phyloP scores from a whole-genome alignment of 306 rosid species.

The Trifolium pratense region DNA sequence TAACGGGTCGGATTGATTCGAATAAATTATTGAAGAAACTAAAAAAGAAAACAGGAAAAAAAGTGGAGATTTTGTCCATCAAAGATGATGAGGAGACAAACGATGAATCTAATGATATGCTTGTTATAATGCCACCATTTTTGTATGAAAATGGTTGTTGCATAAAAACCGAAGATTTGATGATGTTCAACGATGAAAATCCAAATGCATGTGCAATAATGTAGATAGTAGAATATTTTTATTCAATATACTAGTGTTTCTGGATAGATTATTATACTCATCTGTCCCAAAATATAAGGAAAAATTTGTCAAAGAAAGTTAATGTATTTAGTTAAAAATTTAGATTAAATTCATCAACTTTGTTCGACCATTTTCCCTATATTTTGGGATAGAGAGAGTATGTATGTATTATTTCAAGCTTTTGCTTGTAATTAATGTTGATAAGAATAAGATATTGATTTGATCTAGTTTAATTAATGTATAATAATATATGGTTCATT shows the following conservation, averaged over 20 bases:
- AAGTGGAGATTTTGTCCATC: constrained; percentile 56
- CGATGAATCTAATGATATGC: constrained; percentile 15
- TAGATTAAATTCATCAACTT: too few species aligned
- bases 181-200: constrained; percentile 81
- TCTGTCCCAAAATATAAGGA: too few species aligned
- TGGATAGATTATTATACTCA: neutral
- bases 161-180: constrained; percentile 46
- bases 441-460: constrained; percentile 4
- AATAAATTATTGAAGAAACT: constrained; percentile 69
- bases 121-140: constrained; percentile 31
- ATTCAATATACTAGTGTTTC: neutral
- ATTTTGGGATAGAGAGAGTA: too few species aligned
- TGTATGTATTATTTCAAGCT: neutral
- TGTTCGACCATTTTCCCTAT: too few species aligned
- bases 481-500: neutral
- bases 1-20: constrained; percentile 70
- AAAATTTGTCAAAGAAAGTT: too few species aligned
- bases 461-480: neutral
- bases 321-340: too few species aligned
- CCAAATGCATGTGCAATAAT: constrained; percentile 76
- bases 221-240: constrained; percentile 39
- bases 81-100: constrained; percentile 41
- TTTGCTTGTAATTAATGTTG: neutral
- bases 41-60: constrained; percentile 67
- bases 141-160: constrained; percentile 43